phyloP scores from a whole-genome alignment of 306 rosid genomes.

The Glycine soja region DNA sequence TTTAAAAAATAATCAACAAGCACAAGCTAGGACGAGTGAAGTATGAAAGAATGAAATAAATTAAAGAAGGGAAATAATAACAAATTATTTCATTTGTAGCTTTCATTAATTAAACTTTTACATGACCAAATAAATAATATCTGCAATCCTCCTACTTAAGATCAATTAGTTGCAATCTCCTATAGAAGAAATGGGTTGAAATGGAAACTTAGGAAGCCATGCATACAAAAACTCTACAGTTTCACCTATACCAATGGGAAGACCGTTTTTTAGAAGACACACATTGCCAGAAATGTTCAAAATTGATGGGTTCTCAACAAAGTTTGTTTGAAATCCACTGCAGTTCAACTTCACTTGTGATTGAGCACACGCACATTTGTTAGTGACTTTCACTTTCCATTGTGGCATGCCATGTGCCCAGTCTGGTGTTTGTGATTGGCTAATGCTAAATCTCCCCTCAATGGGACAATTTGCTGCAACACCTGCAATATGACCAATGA shows the following conservation, averaged over 20 bases:
- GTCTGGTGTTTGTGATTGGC: not conserved
- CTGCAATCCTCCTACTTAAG: no score
- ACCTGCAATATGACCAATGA: not conserved
- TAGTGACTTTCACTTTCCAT: conserved; percentile 9
- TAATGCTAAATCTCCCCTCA: not conserved
- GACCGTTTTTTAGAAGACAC: conserved; percentile 32
- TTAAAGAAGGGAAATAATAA: not conserved
- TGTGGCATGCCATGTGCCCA: conserved; percentile 18
- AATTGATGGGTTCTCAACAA: not conserved
- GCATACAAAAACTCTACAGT: no score
- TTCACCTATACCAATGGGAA: no score
- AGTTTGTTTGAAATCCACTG: not conserved
- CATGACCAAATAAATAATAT: no score
- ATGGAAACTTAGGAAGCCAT: no score
- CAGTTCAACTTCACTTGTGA: conserved; percentile 16
- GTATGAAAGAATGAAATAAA: not conserved
- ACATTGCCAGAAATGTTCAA: not conserved
- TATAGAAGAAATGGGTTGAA: no score
- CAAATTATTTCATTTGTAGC: no score
- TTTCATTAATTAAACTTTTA: no score
- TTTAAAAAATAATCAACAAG: no score
- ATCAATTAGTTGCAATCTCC: no score
- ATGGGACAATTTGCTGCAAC: conserved; percentile 7
- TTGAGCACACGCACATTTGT: conserved; percentile 28
- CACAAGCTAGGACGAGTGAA: no score